Conservation (phyloP, 371 early-diverging fungal genomes). For the Actinomortierella ambigua region DNA sequence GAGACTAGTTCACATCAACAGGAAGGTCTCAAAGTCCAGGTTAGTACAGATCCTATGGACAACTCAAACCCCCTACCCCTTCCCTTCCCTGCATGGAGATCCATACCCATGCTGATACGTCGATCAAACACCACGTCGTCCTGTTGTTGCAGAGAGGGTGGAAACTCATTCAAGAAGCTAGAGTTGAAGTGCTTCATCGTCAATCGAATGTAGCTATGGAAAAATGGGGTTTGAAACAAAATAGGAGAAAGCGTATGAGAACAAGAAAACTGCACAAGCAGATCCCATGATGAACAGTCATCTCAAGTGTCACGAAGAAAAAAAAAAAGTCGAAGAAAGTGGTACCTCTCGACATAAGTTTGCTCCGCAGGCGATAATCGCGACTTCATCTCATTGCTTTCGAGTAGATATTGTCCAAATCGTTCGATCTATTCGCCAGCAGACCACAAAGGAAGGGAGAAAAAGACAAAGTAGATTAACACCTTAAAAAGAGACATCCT, state of each 20-base stretch:
- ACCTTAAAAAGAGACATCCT: no score
- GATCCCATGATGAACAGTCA: no score
- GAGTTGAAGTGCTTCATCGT: conserved; percentile 50
- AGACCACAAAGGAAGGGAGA: no score
- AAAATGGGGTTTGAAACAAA: no score
- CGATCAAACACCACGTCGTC: conserved; percentile 50
- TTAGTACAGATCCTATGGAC: no score
- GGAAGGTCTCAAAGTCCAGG: neutral
- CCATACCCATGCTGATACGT: conserved; percentile 36
- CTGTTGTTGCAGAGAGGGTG: conserved; percentile 59
- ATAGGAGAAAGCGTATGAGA: no score
- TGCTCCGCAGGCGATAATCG: conserved; percentile 3
- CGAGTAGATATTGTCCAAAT: neutral
- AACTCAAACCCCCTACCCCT: no score
- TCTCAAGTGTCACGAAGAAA: no score
- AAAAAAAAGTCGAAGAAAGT: no score
- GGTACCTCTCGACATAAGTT: neutral
- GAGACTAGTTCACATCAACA: conserved; percentile 51
- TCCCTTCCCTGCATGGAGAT: no score
- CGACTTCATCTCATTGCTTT: neutral
- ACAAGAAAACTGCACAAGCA: no score
- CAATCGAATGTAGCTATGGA: conserved; percentile 19
- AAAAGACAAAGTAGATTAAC: no score
- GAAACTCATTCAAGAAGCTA: conserved; percentile 60
- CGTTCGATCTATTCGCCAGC: conserved; percentile 5